Percentiles rank a stretch among this genome's conserved stretches.
Conservation (phyloP, 768 basidiomycete genomes). For the Aureoboletus auriporus region DNA sequence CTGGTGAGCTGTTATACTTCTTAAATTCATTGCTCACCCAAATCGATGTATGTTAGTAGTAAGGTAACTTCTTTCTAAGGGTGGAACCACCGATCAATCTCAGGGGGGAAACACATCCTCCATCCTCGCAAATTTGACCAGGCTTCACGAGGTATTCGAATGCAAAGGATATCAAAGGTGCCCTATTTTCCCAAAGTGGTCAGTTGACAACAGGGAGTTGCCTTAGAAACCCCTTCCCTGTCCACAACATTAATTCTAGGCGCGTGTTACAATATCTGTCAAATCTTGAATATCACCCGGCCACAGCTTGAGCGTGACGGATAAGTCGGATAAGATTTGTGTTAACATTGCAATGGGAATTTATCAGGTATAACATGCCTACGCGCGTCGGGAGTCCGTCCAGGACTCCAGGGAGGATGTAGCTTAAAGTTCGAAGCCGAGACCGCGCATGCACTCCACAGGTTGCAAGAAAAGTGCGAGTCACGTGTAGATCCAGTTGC, state of each 20-base stretch:
- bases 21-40: conserved; percentile 1
- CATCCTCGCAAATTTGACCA: background rate
- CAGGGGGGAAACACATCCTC: background rate
- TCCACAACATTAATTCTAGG: too few species aligned
- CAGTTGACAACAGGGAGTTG: too few species aligned
- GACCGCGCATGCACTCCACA: conserved; percentile 83
- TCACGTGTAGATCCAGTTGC: too few species aligned
- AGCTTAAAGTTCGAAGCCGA: conserved; percentile 79
- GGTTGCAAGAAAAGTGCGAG: too few species aligned
- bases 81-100: background rate
- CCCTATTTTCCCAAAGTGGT: too few species aligned
- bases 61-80: background rate
- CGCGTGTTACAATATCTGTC: too few species aligned
- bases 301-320: too few species aligned
- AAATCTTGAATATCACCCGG: too few species aligned
- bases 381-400: too few species aligned
- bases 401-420: background rate
- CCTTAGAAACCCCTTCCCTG: too few species aligned
- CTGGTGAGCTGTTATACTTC: background rate
- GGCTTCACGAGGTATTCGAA: background rate
- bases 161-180: background rate
- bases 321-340: background rate
- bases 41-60: background rate
- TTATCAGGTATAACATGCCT: background rate
- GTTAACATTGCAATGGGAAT: conserved; percentile 2